Conservation (phyloP, 305 asterid species). For the Fraxinus paxiana region DNA sequence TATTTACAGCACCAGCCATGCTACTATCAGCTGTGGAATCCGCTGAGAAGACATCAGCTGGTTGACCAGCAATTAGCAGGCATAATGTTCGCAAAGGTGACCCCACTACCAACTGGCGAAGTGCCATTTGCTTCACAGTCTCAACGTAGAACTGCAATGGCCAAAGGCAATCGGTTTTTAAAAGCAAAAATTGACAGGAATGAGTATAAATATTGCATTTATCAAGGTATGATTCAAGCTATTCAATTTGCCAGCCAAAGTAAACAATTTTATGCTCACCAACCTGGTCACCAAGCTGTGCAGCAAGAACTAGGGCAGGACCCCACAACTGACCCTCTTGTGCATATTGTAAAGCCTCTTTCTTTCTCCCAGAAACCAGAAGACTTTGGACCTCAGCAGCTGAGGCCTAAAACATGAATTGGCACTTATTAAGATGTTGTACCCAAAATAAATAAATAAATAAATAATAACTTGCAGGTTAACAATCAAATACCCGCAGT, state of each 20-base stretch:
- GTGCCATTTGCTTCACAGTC: conserved; percentile 82
- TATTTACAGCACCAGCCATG: conserved; percentile 40
- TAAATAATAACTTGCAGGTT: neutral
- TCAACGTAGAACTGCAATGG: conserved; percentile 69
- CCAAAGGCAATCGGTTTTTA: neutral
- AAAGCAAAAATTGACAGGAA: conserved; percentile 3
- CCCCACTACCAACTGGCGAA: conserved; percentile 67
- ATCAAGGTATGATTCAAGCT: conserved; percentile 14
- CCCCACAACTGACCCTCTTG: conserved; percentile 98
- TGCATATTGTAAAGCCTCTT: conserved; percentile 84
- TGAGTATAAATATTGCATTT: neutral
- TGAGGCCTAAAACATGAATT: conserved; percentile 51
- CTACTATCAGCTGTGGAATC: conserved; percentile 40
- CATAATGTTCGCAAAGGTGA: conserved; percentile 87
- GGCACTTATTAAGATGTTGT: conserved; percentile 13
- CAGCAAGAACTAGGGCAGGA: conserved; percentile 95
- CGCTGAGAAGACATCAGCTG: conserved; percentile 68
- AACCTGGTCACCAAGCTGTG: conserved; percentile 94
- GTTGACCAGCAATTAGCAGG: conserved; percentile 80
- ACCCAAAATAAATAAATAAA: neutral
- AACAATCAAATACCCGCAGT: conserved; percentile 46
- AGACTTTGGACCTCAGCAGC: conserved; percentile 85
- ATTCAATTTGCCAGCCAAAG: conserved; percentile 9
- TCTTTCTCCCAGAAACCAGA: conserved; percentile 91
- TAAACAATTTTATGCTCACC: conserved; percentile 10